Conservation (phyloP, 495 filamentous ascomycete species). For the Aspergillus sclerotioniger region DNA sequence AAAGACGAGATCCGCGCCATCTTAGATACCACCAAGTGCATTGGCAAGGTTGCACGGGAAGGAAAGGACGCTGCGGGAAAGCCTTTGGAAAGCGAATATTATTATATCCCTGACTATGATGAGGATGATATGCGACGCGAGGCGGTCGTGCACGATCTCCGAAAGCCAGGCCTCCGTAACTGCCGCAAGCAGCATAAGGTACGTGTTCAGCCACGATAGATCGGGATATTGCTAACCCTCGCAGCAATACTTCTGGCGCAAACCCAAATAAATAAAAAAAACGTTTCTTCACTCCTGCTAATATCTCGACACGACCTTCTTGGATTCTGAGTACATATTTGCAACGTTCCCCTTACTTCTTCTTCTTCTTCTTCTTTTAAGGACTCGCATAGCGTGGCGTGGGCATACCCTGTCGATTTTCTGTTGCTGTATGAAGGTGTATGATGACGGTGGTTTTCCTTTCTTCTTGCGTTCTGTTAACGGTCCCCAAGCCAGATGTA, state of each 20-base stretch:
- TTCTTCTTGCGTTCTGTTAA: conserved; percentile 12
- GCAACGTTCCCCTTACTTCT: conserved; percentile 30
- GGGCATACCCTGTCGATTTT: conserved; percentile 47
- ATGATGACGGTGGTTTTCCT: conserved; percentile 29
- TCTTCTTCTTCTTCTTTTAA: conserved; percentile 28
- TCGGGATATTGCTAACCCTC: conserved; percentile 18
- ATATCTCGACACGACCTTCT: conserved; percentile 12
- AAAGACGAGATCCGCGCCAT: conserved; percentile 64
- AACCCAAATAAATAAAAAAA: conserved; percentile 55
- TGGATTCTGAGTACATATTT: conserved; percentile 45
- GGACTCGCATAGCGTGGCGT: conserved; percentile 52
- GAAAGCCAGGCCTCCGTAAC: conserved; percentile 82
- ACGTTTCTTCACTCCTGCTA: conserved; percentile 4
- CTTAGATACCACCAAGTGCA: conserved; percentile 68
- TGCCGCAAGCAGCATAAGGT: conserved; percentile 98
- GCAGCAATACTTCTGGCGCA: conserved; percentile 94
- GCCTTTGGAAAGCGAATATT: conserved; percentile 90
- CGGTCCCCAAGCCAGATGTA: conserved; percentile 9
- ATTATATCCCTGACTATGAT: conserved; percentile 93
- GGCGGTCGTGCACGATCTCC: conserved; percentile 79
- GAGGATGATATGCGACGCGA: conserved; percentile 72
- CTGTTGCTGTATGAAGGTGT: conserved; percentile 35
- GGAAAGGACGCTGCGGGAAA: conserved; percentile 97
- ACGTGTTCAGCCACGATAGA: conserved; percentile 25
- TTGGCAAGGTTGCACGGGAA: conserved; percentile 83